Conservation (phyloP, 495 filamentous ascomycete species). For the Podospora bellae-mahoneyi region DNA sequence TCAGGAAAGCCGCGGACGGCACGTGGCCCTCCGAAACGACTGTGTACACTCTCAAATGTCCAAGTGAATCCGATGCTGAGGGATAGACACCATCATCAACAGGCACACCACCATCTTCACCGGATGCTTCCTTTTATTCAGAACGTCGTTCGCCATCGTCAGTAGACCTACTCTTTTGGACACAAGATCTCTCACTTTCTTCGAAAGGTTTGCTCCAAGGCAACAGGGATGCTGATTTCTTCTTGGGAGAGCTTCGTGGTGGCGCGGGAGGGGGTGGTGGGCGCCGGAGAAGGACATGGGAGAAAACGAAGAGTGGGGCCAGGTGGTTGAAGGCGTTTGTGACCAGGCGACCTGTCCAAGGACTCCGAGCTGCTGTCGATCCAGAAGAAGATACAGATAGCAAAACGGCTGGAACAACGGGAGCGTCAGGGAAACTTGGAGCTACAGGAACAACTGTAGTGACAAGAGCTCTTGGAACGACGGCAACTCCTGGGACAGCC, state of each 20-base stretch:
- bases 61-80: neutral
- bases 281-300: neutral
- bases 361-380: too few relatives aligned
- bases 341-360: neutral
- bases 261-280: neutral
- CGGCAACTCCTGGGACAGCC: neutral
- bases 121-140: too few relatives aligned
- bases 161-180: too few relatives aligned
- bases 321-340: neutral
- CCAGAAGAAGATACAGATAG: neutral
- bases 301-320: neutral
- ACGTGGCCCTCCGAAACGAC: neutral
- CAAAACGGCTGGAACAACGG: too few relatives aligned
- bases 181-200: too few relatives aligned
- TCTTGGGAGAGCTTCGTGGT: neutral
- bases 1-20: neutral
- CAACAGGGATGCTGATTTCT: neutral
- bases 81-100: neutral
- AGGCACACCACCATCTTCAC: neutral
- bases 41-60: neutral
- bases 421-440: too few relatives aligned
- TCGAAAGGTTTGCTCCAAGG: neutral
- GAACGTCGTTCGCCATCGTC: too few relatives aligned
- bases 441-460: too few relatives aligned
- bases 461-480: too few relatives aligned